A percentile compares a stretch with the other conserved stretches of the same genome.
Evolutionary conservation across 352 stramenopile species (phyloP).

Genomic region (Globisporangium perplexum): DNA sequence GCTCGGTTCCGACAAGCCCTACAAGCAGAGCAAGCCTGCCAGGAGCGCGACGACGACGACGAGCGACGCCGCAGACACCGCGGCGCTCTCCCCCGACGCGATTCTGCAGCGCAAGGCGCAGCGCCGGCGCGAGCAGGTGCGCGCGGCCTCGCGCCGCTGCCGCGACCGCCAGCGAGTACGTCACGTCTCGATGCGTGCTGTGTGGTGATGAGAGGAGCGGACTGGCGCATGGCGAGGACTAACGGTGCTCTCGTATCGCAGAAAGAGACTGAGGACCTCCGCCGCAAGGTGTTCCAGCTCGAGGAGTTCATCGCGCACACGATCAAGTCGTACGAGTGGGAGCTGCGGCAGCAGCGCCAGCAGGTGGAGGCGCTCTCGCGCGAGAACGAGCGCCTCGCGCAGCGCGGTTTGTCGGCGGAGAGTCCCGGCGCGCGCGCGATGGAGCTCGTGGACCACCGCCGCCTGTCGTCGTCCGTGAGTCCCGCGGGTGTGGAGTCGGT

Average conservation of each 20-base stretch:
- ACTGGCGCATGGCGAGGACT: not conserved
- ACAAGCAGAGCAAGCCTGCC: conserved; percentile 8
- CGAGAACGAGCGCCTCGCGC: conserved; percentile 34
- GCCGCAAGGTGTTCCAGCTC: conserved; percentile 63
- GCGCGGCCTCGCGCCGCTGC: conserved; percentile 47
- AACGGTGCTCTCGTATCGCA: too few relatives aligned
- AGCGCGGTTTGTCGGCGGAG: not conserved
- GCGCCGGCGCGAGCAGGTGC: conserved; percentile 54
- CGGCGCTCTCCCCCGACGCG: conserved; percentile 35
- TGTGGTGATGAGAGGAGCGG: not conserved
- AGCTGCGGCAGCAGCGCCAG: conserved; percentile 34
- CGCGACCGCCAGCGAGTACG: conserved; percentile 47
- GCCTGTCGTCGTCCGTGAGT: conserved; percentile 8
- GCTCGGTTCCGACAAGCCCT: conserved; percentile 15
- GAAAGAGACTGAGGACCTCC: conserved; percentile 62
- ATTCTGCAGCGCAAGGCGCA: conserved; percentile 58
- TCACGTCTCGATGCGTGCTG: not conserved
- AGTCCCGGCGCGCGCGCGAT: not conserved
- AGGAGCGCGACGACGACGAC: not conserved
- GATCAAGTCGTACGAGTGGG: conserved; percentile 50
- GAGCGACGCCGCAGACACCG: conserved; percentile 8
- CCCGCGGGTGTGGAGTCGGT: conserved; percentile 18
- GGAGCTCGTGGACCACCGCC: not conserved
- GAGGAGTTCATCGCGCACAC: conserved; percentile 61
- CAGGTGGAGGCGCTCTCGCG: conserved; percentile 33